Evolutionary conservation across 2,329 filamentous ascomycete genomes (phyloP), one percentile per base, ranked within the genome.

Genomic region (Cladophialophora bantiana): DNA sequence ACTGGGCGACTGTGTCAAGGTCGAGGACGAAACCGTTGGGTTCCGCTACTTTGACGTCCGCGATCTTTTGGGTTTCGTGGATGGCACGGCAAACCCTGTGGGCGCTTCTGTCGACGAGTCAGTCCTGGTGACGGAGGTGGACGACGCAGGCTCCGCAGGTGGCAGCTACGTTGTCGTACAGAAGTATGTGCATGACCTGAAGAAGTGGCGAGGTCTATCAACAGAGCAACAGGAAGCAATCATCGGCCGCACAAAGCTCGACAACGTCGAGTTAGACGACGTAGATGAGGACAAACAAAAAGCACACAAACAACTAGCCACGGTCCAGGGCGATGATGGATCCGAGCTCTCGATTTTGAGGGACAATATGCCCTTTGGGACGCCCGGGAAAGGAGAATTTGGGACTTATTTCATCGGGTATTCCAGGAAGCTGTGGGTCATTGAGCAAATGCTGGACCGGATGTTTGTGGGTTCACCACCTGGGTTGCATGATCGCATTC

Each of bases 351-450:
- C 80, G 40, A 86, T 88, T 48, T 75, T 88, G 2, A 79, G 86
- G 0, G 85, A 88, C 65, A 88, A 88, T 68, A 88, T 88, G 86
- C 85, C 86, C 0, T 88, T 88, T 74, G 86, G 85, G 0, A 83
- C 82, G 0, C 85, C 85, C 0, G 83, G 80, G 0, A 73, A 78
- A 0, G 80, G 79, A 0, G 80, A 86, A 72, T 87, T 83, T 66
- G 85, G 85, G 1, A 88, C 85, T 0, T 88, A 87, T 73, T 87
- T 87, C 62, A 86, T 87, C 59, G 85, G 83, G 0, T 86, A 86
- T 71, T 82, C 84, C 1, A 77, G 78, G 31, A 77, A 78, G 10
- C 71, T 87, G 9, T 88, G 84, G 84, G 85, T 87, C 0, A 81
- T 84, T 59, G 86, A 88, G 75, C 81, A 80, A 73, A 88, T 87